These are phyloP conservation scores for Epichloe elymi DNA, from an alignment of 2,329 filamentous ascomycete genomes.

Conservation along the genomic window DNA sequence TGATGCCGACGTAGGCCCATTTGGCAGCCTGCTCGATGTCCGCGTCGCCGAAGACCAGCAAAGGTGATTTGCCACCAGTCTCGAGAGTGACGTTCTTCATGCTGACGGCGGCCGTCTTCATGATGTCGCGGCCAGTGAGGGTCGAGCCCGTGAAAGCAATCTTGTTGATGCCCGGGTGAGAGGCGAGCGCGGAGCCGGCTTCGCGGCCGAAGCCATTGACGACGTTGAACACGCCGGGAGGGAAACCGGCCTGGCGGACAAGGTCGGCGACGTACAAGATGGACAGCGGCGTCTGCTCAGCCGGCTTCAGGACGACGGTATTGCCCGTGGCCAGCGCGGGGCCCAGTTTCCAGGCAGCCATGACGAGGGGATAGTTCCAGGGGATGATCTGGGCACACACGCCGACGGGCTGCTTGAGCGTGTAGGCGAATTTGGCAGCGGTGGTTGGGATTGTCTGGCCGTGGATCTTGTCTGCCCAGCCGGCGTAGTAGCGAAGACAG, in stretches of 20 bases:
- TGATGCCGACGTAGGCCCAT: slow-evolving; percentile 35
- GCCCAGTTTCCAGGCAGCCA: slow-evolving; percentile 56
- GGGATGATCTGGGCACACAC: slow-evolving; percentile 65
- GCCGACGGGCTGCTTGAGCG: slow-evolving; percentile 61
- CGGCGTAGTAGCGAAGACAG: slow-evolving; percentile 59
- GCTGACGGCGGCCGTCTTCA: slow-evolving; percentile 58
- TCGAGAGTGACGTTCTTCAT: slow-evolving; percentile 55
- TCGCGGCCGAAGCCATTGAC: slow-evolving; percentile 58
- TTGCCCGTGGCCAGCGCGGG: slow-evolving; percentile 55
- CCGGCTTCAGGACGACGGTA: slow-evolving; percentile 50
- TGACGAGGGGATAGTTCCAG: slow-evolving; percentile 50
- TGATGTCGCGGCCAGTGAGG: slow-evolving; percentile 57
- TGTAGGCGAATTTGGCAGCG: slow-evolving; percentile 59
- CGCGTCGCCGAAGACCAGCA: slow-evolving; percentile 52
- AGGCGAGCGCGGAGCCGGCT: slow-evolving; percentile 54
- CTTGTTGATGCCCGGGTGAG: slow-evolving; percentile 59
- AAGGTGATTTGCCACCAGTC: slow-evolving; percentile 53
- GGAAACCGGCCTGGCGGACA: slow-evolving; percentile 62
- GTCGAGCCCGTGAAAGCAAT: slow-evolving; percentile 71
- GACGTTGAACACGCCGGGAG: slow-evolving; percentile 65
- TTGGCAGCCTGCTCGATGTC: slow-evolving; percentile 57
- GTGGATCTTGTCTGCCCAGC: slow-evolving; percentile 67
- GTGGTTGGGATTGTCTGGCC: slow-evolving; percentile 63
- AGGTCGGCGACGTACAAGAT: slow-evolving; percentile 53
- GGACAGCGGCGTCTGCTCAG: slow-evolving; percentile 54